Percentiles rank a stretch among this genome's conserved stretches.
These are phyloP conservation scores for Neurospora sp. DNA, from an alignment of 495 filamentous ascomycete species.

Conservation along the genomic window DNA sequence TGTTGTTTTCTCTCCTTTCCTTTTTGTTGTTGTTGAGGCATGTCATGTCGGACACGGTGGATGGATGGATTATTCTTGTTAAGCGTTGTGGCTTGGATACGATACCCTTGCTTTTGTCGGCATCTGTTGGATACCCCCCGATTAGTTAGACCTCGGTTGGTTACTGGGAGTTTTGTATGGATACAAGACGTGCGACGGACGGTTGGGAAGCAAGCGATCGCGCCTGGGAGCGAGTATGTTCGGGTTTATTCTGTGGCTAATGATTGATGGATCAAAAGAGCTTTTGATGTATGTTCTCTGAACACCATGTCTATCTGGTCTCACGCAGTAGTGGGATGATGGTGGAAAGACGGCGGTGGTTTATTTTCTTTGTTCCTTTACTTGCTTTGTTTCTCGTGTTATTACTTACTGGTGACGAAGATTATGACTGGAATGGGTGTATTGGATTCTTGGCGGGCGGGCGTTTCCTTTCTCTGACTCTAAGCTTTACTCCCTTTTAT, in stretches of 20 bases:
- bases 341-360: neutral
- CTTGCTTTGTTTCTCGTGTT: neutral
- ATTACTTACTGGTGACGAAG: neutral
- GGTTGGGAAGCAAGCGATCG: neutral
- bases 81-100: neutral
- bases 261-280: neutral
- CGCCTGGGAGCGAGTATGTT: neutral
- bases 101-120: neutral
- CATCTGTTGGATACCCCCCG: neutral
- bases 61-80: neutral
- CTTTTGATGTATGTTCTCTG: neutral
- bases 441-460: neutral
- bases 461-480: neutral
- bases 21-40: neutral
- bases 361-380: neutral
- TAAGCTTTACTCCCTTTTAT: neutral
- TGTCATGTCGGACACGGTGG: neutral
- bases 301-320: neutral
- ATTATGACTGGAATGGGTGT: neutral
- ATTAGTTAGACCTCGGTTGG: neutral
- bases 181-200: neutral
- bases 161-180: neutral
- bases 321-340: neutral
- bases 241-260: neutral
- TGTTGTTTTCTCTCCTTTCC: neutral